These are phyloP conservation scores for Aegilops bicornis DNA, from an alignment of 176 grass and related monocot genomes.

Conservation along the genomic window DNA sequence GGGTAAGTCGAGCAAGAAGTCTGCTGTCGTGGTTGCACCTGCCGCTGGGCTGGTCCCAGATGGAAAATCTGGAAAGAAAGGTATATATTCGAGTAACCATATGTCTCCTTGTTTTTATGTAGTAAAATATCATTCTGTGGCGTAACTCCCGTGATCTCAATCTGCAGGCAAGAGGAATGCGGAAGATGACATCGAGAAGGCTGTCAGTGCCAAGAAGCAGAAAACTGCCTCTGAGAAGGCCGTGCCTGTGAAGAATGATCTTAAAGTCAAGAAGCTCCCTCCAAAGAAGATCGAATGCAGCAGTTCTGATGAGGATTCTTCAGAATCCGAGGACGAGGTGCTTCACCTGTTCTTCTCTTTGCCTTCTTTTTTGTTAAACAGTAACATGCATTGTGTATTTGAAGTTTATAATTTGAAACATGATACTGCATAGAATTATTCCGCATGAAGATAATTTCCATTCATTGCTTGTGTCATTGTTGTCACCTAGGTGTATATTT, in stretches of 20 bases:
- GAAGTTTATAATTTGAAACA: neutral
- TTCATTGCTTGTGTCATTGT: neutral
- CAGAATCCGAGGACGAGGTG: conserved; percentile 80
- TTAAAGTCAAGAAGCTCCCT: conserved; percentile 41
- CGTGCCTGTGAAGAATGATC: neutral
- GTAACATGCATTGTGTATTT: conserved; percentile 4
- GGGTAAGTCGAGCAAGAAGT: conserved; percentile 50
- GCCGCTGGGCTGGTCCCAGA: neutral
- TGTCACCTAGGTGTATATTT: neutral
- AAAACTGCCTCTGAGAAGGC: conserved; percentile 42
- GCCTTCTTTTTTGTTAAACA: neutral
- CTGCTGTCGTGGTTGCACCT: conserved; percentile 21
- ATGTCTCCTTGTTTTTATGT: neutral
- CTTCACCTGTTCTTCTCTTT: neutral
- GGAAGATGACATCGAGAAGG: conserved; percentile 52
- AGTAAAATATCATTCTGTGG: neutral
- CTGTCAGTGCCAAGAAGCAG: conserved; percentile 60
- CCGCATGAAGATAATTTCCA: neutral
- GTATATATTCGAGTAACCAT: conserved; percentile 23
- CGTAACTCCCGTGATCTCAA: neutral
- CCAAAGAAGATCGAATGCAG: conserved; percentile 61
- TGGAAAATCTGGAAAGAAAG: conserved; percentile 68
- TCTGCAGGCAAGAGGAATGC: conserved; percentile 72
- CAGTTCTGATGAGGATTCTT: conserved; percentile 67
- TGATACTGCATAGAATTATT: neutral